These are phyloP conservation scores for Lachancea sp. DNA, from an alignment of 805 yeast species.

Conservation along the genomic window DNA sequence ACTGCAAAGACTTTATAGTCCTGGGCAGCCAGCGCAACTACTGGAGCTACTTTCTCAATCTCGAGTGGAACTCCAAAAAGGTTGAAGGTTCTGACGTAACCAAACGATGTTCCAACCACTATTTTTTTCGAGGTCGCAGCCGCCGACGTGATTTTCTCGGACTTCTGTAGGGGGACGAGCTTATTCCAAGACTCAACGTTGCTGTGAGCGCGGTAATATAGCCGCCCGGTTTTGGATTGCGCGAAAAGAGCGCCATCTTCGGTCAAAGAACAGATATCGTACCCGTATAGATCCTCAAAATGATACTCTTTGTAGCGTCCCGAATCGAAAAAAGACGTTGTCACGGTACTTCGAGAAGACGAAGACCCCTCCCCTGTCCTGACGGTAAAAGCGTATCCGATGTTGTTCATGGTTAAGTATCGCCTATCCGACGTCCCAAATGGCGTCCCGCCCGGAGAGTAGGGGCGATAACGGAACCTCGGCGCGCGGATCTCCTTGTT, in stretches of 20 bases:
- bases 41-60: conserved; percentile 64
- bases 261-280: conserved; percentile 70
- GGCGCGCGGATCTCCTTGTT: conserved; percentile 44
- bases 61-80: conserved; percentile 66
- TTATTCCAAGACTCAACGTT: conserved; percentile 67
- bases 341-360: conserved; percentile 35
- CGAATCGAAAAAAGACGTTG: conserved; percentile 81
- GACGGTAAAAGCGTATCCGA: conserved; percentile 80
- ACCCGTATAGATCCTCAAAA: conserved; percentile 67
- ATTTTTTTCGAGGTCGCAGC: conserved; percentile 58
- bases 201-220: conserved; percentile 67
- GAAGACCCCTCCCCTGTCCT: conserved; percentile 48
- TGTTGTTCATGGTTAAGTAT: conserved; percentile 70
- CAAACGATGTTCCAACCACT: conserved; percentile 67
- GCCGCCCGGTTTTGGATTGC: conserved; percentile 38
- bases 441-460: conserved; percentile 86
- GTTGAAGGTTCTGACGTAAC: conserved; percentile 67
- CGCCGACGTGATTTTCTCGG: conserved; percentile 60
- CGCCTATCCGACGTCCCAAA: conserved; percentile 61
- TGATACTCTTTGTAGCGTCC: conserved; percentile 73
- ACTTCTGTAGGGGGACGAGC: conserved; percentile 41
- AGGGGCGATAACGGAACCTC: conserved; percentile 46
- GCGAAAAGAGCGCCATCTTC: conserved; percentile 62
- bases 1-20: conserved; percentile 51
- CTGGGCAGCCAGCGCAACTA: conserved; percentile 64